phyloP scores from a whole-genome alignment of 164 flowering plant genomes.

The Umbilicus rupestris region DNA sequence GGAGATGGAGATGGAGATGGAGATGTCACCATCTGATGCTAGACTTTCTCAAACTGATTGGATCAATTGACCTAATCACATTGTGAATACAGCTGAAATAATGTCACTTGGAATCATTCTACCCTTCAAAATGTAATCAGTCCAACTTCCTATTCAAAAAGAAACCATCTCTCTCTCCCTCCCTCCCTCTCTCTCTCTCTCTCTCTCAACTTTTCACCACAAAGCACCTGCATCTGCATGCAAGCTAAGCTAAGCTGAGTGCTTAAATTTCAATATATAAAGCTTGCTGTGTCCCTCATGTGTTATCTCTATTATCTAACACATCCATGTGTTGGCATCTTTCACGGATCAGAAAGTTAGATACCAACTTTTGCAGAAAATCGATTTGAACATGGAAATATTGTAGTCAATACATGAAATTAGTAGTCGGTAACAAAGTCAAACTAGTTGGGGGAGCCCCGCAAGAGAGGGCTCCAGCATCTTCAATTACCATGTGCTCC shows the following conservation, averaged over 20 bases:
- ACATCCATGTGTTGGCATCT: background rate
- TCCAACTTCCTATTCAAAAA: too few relatives aligned
- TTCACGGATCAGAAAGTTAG: conserved; percentile 1
- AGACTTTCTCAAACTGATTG: too few relatives aligned
- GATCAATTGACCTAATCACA: too few relatives aligned
- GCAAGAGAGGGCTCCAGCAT: background rate
- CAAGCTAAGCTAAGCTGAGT: background rate
- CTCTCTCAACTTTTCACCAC: conserved; percentile 4
- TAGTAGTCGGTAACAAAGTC: background rate
- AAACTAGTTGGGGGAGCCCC: background rate
- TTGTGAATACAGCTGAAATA: too few relatives aligned
- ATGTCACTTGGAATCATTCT: too few relatives aligned
- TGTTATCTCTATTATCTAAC: background rate
- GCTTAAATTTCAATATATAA: background rate
- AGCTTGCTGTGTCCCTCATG: background rate
- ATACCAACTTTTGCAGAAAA: background rate
- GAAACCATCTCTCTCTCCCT: too few relatives aligned
- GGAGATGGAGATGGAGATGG: too few relatives aligned
- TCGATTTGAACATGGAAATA: background rate
- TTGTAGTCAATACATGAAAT: background rate
- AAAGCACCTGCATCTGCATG: conserved; percentile 1
- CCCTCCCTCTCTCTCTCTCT: too few relatives aligned
- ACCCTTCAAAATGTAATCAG: too few relatives aligned
- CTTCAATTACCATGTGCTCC: background rate
- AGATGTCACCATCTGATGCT: too few relatives aligned